Conservation (phyloP, 78 protist genomes). For the Bigelowiella natans region DNA sequence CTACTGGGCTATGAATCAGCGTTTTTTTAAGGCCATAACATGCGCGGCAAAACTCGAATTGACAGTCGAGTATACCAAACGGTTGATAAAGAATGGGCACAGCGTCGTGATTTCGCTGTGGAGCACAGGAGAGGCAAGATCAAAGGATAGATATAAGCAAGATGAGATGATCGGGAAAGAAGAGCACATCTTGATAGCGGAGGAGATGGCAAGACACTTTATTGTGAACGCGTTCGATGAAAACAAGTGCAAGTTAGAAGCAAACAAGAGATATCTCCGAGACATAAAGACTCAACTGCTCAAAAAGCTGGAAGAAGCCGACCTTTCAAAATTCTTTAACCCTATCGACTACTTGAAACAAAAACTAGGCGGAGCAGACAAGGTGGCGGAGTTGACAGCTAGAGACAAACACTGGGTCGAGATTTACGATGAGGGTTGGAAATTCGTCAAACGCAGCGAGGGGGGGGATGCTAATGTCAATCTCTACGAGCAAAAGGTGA, state of each 20-base stretch:
- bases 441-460: not conserved
- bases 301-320: not conserved
- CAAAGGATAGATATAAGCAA: not conserved
- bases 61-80: not conserved
- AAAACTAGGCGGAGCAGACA: not conserved
- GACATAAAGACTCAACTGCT: not conserved
- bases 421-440: not conserved
- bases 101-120: constrained; percentile 19
- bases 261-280: not conserved
- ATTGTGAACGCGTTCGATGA: not conserved
- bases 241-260: not conserved
- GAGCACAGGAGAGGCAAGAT: constrained; percentile 17
- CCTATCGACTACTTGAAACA: not conserved
- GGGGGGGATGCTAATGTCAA: not conserved
- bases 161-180: not conserved
- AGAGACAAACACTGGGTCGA: not conserved
- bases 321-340: not conserved
- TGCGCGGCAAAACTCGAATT: constrained; percentile 8
- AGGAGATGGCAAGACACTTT: not conserved
- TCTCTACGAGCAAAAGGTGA: not conserved
- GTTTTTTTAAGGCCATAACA: constrained; percentile 19
- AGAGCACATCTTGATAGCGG: not conserved
- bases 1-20: constrained; percentile 22
- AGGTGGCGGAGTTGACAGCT: constrained; percentile 30
- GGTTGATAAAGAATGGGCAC: not conserved